phyloP scores from a whole-genome alignment of 768 basidiomycete species.

The Hysterangium stoloniferum region DNA sequence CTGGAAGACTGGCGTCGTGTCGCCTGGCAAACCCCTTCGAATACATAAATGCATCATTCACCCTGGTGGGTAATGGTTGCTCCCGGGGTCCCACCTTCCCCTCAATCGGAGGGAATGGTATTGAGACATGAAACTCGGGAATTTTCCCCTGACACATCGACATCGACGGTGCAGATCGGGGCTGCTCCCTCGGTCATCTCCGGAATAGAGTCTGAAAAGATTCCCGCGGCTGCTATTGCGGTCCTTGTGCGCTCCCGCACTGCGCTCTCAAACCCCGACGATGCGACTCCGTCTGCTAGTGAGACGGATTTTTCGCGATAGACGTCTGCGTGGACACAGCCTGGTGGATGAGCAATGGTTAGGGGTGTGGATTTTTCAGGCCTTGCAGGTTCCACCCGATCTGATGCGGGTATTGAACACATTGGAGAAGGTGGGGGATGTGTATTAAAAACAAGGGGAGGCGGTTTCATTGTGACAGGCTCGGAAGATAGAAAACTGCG shows the following conservation, averaged over 20 bases:
- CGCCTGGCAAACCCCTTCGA: conserved; percentile 44
- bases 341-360: conserved; percentile 62
- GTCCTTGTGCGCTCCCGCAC: conserved; percentile 63
- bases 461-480: conserved; percentile 78
- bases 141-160: conserved; percentile 14
- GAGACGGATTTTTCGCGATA: conserved; percentile 26
- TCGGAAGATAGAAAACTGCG: conserved; percentile 86
- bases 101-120: conserved; percentile 58
- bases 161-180: conserved; percentile 23
- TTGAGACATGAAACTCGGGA: conserved; percentile 61
- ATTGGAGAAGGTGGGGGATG: conserved; percentile 25
- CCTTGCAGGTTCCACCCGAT: conserved; percentile 43
- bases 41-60: conserved; percentile 76
- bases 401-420: conserved; percentile 35
- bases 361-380: conserved; percentile 76
- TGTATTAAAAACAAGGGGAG: conserved; percentile 18
- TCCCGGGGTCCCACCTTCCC: conserved; percentile 34
- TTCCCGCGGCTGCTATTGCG: conserved; percentile 69
- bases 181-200: conserved; percentile 1
- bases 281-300: conserved; percentile 21
- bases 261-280: conserved; percentile 21
- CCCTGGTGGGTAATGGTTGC: conserved; percentile 92
- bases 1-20: conserved; percentile 63
- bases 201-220: conserved; percentile 50
- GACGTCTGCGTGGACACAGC: conserved; percentile 41